Percentiles rank a stretch among this genome's conserved stretches.
Conservation (phyloP, 495 filamentous ascomycete genomes). For the Xylaria intraflava region DNA sequence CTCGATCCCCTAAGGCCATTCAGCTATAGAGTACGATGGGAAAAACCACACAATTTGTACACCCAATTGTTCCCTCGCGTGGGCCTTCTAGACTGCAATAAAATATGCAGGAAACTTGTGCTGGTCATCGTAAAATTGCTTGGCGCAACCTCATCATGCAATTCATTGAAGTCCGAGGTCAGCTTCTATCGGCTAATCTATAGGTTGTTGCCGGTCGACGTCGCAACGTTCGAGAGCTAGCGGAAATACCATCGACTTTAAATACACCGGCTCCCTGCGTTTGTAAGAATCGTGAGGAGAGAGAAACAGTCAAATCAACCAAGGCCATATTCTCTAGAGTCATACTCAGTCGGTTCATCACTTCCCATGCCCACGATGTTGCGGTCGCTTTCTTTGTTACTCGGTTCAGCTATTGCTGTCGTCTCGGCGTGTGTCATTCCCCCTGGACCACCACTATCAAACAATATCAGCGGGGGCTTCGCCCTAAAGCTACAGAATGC, state of each 20-base stretch:
- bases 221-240: background rate
- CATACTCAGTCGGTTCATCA: background rate
- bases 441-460: slow-evolving; percentile 22
- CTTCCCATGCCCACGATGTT: slow-evolving; percentile 12
- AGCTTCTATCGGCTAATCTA: background rate
- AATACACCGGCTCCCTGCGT: slow-evolving; percentile 2
- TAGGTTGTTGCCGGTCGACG: background rate
- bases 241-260: background rate
- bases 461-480: slow-evolving; percentile 38
- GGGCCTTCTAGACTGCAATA: slow-evolving; percentile 8
- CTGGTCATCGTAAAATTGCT: background rate
- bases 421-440: slow-evolving; percentile 38
- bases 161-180: background rate
- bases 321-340: background rate
- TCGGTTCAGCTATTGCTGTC: slow-evolving; percentile 20
- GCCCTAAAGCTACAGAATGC: slow-evolving; percentile 44
- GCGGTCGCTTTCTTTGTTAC: background rate
- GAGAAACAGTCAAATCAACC: background rate
- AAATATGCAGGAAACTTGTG: slow-evolving; percentile 4
- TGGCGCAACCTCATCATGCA: background rate
- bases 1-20: background rate
- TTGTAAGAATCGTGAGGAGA: background rate
- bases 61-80: background rate
- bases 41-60: too few relatives aligned
- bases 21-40: too few relatives aligned